These are phyloP conservation scores for Thraustochytrium striatum DNA, from an alignment of 352 stramenopile genomes.

Conservation along the genomic window DNA sequence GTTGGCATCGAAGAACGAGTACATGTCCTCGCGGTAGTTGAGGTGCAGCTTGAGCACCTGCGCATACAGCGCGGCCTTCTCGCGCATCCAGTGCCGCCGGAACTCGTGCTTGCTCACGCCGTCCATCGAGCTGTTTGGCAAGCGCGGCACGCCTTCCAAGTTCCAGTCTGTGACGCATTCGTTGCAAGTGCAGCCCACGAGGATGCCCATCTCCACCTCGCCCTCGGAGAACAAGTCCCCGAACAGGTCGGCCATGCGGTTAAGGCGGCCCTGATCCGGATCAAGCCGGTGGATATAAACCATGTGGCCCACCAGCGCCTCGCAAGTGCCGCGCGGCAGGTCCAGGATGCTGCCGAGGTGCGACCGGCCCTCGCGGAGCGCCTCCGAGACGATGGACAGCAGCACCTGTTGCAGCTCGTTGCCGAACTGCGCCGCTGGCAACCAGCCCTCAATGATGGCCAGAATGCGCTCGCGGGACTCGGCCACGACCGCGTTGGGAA, in stretches of 20 bases:
- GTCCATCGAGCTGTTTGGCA: too few relatives aligned
- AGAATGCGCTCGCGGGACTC: too few relatives aligned
- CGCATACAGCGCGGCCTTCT: conserved; percentile 2
- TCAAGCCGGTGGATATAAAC: background rate
- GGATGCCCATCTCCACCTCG: conserved; percentile 25
- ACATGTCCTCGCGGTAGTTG: background rate
- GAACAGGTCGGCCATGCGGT: conserved; percentile 18
- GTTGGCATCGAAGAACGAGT: background rate
- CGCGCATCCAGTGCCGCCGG: conserved; percentile 18
- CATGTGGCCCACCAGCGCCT: background rate
- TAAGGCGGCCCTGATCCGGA: conserved; percentile 3
- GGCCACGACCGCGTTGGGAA: too few relatives aligned
- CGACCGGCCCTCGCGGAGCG: too few relatives aligned
- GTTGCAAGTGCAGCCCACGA: background rate
- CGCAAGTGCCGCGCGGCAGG: background rate
- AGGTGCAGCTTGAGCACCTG: conserved; percentile 14
- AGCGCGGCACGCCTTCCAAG: too few relatives aligned
- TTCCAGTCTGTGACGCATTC: background rate
- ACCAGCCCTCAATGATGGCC: background rate
- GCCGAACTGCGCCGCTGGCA: background rate
- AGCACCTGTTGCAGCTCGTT: too few relatives aligned
- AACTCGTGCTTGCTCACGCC: background rate
- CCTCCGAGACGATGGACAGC: too few relatives aligned
- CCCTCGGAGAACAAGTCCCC: background rate
- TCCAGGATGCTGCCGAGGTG: background rate